Evolutionary conservation across 1,139 yeast genomes (phyloP).

Genomic region (Yamadazyma siamensis): DNA sequence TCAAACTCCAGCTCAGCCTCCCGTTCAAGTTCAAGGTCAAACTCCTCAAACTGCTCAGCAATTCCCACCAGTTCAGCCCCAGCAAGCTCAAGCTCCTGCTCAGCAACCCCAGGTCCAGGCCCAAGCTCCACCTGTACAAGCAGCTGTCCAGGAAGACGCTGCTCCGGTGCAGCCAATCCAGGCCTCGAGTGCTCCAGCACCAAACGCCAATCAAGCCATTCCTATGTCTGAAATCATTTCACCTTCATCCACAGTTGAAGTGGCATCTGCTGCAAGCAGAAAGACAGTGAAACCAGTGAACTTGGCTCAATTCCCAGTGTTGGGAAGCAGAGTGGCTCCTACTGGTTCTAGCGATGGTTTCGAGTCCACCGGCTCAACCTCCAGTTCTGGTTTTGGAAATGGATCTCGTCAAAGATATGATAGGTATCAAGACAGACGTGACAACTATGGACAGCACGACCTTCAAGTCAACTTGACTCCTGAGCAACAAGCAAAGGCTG

Average conservation of each 20-base stretch:
- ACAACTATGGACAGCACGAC: conserved; percentile 9
- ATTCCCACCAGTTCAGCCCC: conserved; percentile 7
- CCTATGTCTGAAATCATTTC: conserved; percentile 13
- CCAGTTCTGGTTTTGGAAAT: too few species aligned
- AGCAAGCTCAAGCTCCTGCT: conserved; percentile 6
- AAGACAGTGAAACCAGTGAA: conserved; percentile 27
- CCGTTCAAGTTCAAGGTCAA: conserved; percentile 17
- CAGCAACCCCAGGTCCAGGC: conserved; percentile 1
- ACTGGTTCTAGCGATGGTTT: conserved; percentile 1
- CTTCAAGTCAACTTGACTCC: conserved; percentile 23
- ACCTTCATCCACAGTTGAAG: conserved; percentile 10
- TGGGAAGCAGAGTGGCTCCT: conserved; percentile 36
- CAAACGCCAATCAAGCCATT: conserved; percentile 8
- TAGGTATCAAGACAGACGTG: conserved; percentile 18
- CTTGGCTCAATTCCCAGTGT: conserved; percentile 48
- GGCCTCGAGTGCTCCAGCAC: too few species aligned
- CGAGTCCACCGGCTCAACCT: too few species aligned
- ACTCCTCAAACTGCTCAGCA: conserved; percentile 14
- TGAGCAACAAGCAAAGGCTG: conserved; percentile 51
- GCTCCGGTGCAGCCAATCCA: too few species aligned
- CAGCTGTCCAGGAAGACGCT: background rate
- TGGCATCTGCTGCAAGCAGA: conserved; percentile 9
- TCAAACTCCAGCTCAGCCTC: conserved; percentile 16
- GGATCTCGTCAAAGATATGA: conserved; percentile 11
- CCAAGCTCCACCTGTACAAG: conserved; percentile 2